phyloP scores from a whole-genome alignment of 2,329 filamentous ascomycete species.

The Claviceps maximensis region DNA sequence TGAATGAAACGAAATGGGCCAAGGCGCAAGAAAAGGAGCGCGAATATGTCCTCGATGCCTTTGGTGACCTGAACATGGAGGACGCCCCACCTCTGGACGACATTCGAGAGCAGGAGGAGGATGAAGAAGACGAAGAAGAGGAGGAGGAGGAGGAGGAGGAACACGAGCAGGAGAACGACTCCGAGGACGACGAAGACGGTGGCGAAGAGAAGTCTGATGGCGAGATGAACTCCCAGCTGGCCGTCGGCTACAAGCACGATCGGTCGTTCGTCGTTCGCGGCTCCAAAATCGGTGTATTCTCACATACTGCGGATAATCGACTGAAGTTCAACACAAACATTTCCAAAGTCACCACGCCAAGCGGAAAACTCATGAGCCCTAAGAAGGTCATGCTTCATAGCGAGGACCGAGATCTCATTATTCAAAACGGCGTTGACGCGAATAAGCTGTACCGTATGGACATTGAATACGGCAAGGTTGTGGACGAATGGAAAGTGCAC shows the following conservation, averaged over 20 bases:
- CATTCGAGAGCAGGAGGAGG: conserved; percentile 36
- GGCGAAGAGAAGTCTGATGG: conserved; percentile 64
- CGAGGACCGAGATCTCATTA: conserved; percentile 77
- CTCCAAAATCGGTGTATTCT: conserved; percentile 98
- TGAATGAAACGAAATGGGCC: conserved; percentile 87
- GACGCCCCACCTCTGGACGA: conserved; percentile 42
- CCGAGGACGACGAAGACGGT: conserved; percentile 54
- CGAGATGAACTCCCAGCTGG: conserved; percentile 84
- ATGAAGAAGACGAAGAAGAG: conserved; percentile 44
- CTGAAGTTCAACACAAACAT: conserved; percentile 96
- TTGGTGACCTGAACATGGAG: conserved; percentile 88
- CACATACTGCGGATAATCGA: conserved; percentile 83
- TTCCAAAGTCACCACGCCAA: conserved; percentile 82
- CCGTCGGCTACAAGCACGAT: conserved; percentile 94
- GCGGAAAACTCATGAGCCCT: conserved; percentile 77
- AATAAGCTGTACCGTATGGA: conserved; percentile 96
- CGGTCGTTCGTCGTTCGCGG: conserved; percentile 93
- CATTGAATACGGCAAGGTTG: conserved; percentile 91
- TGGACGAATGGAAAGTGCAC: conserved; percentile 97
- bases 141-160: conserved; percentile 51
- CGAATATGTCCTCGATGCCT: conserved; percentile 90
- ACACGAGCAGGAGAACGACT: conserved; percentile 53
- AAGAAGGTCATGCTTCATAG: conserved; percentile 96
- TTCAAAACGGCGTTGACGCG: conserved; percentile 72
- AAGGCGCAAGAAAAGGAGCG: conserved; percentile 87